These are phyloP conservation scores for Eutreptiella sp. DNA, from an alignment of 208 protist genomes.

Conservation along the genomic window DNA sequence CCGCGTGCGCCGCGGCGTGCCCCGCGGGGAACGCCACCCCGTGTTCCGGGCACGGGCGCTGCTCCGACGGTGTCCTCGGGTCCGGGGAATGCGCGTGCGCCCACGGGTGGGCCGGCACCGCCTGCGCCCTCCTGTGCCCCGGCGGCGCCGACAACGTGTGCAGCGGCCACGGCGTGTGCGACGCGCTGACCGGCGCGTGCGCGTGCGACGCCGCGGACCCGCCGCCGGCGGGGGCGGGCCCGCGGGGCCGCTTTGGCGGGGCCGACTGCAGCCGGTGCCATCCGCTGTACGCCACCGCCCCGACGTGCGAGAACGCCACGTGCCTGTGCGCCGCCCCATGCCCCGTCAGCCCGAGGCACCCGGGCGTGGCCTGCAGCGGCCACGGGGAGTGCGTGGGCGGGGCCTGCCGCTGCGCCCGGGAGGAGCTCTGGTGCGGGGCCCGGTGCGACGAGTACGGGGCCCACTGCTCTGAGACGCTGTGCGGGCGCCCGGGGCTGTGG, in stretches of 20 bases:
- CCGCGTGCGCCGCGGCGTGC: neutral
- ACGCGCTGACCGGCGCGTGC: neutral
- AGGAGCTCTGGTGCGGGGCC: too few species aligned
- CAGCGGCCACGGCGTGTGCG: neutral
- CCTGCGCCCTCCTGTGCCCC: constrained; percentile 2
- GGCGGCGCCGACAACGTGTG: neutral
- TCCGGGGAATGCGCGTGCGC: constrained; percentile 5
- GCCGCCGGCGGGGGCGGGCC: too few species aligned
- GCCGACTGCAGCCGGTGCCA: neutral
- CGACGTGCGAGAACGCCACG: neutral
- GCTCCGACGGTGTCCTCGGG: constrained; percentile 4
- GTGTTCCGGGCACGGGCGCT: constrained; percentile 11
- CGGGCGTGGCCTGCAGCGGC: constrained; percentile 3
- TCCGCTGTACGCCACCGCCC: constrained; percentile 1
- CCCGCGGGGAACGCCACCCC: neutral
- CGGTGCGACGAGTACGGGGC: too few species aligned
- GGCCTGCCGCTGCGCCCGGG: too few species aligned
- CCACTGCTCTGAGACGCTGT: too few species aligned
- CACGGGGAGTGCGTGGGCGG: too few species aligned
- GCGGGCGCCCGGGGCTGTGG: too few species aligned
- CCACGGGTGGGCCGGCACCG: neutral
- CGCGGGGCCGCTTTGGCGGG: neutral
- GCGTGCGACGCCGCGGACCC: neutral
- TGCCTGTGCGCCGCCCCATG: neutral
- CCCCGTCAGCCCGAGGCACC: neutral